Evolutionary conservation across 75 land plant genomes (phyloP).

Genomic region (Cupressus sempervirens): DNA sequence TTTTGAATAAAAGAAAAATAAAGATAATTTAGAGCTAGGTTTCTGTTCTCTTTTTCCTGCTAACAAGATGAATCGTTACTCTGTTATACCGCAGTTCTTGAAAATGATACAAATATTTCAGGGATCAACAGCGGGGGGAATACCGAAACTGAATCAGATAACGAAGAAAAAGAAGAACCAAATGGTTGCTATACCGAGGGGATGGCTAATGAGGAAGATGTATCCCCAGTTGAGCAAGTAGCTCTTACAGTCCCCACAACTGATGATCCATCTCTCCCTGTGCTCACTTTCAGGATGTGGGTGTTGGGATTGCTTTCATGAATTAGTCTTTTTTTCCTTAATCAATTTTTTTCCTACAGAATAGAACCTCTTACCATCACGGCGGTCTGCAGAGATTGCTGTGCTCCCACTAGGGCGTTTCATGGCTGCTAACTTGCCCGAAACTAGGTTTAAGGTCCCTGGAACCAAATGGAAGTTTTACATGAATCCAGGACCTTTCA

Average conservation of each 20-base stretch:
- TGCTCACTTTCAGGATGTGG: slow-evolving; percentile 45
- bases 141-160: neutral
- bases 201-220: slow-evolving; percentile 9
- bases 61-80: neutral
- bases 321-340: slow-evolving; percentile 33
- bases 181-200: neutral
- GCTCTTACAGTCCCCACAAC: slow-evolving; percentile 31
- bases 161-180: neutral
- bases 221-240: slow-evolving; percentile 41
- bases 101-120: neutral
- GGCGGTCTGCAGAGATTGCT: slow-evolving; percentile 41
- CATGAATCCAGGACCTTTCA: slow-evolving; percentile 70
- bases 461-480: slow-evolving; percentile 20
- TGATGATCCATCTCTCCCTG: slow-evolving; percentile 40
- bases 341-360: slow-evolving; percentile 47
- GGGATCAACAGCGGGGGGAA: neutral
- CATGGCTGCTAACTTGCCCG: slow-evolving; percentile 38
- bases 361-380: slow-evolving; percentile 34
- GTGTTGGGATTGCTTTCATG: slow-evolving; percentile 38
- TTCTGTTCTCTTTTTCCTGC: neutral
- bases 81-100: neutral
- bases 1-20: neutral
- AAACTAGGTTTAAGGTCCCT: slow-evolving; percentile 15
- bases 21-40: neutral
- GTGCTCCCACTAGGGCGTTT: slow-evolving; percentile 42